phyloP scores from a whole-genome alignment of 1,284 basidiomycete species.

The Grifola frondosa region DNA sequence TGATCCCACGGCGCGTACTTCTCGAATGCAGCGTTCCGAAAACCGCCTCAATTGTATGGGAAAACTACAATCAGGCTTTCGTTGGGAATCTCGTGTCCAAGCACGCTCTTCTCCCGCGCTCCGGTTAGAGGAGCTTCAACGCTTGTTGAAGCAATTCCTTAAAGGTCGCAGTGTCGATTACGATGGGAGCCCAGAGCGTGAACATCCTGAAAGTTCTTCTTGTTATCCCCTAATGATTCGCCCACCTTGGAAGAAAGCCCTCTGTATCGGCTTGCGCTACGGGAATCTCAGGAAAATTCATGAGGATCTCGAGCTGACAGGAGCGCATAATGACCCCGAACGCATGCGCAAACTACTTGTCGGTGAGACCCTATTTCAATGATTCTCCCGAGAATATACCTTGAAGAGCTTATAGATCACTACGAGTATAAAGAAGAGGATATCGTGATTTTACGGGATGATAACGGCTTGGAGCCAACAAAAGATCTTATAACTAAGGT shows the following conservation, averaged over 20 bases:
- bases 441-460: conserved; percentile 19
- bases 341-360: conserved; percentile 11
- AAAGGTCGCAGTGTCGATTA: too few relatives aligned
- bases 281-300: not conserved
- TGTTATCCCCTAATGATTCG: too few relatives aligned
- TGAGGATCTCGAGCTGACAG: conserved; percentile 8
- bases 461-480: conserved; percentile 15
- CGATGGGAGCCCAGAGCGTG: too few relatives aligned
- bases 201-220: too few relatives aligned
- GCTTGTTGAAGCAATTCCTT: too few relatives aligned
- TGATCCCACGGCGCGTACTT: too few relatives aligned
- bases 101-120: too few relatives aligned
- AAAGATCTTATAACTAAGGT: conserved; percentile 19
- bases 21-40: too few relatives aligned
- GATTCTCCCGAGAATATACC: not conserved
- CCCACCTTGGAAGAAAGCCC: conserved; percentile 16
- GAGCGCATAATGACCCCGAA: conserved; percentile 16
- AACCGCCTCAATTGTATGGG: too few relatives aligned
- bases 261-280: conserved; percentile 18
- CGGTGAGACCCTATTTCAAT: not conserved
- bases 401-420: conserved; percentile 6
- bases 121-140: too few relatives aligned
- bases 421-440: conserved; percentile 19
- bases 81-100: too few relatives aligned
- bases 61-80: too few relatives aligned